Evolutionary conservation across 2,329 filamentous ascomycete genomes (phyloP), one percentile per base, ranked within the genome.

Genomic region (Beauveria caledonica): DNA sequence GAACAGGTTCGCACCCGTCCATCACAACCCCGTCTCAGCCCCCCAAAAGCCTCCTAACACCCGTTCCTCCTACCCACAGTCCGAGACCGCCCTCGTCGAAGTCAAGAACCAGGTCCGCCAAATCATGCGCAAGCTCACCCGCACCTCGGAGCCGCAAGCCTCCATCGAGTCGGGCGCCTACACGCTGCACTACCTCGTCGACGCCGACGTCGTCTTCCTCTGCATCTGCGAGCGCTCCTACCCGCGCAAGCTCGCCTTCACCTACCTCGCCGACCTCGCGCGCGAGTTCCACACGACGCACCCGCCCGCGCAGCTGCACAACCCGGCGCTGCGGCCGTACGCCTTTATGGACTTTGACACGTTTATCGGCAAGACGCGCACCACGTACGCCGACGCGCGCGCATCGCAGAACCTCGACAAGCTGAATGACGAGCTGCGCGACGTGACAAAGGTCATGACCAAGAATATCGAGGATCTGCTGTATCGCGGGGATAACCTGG

Each of bases 391-490:
- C 68, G 94, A 99, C 74, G 86, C 89, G 59, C 87, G 94, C 65
- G 94, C 94, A 17, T 85, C 90, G 15, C 89, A 92, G 76, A 97
- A 97, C 76, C 84, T 99, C 61, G 91, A 95, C 75, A 92, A 93
- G 76, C 80, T 99, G 66, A 97, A 99, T 71, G 91, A 97, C 71
- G 95, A 99, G 81, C 84, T 99, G 66, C 88, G 92, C 73, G 94
- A 97, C 75, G 95, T 99, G 60, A 97, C 94, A 1, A 92, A 97
- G 77, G 92, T 99, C 71, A 99, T 99, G 95, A 97, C 92, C 60
- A 97, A 97, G 84, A 99, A 99, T 74, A 97, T 99, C 67, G 94
- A 99, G 80, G 94, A 99, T 74, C 78, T 99, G 70, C 79, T 99
- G 58, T 99, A 99, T 73, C 82, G 95, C 63, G 94, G 94, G 29